Conservation (phyloP, 495 filamentous ascomycete genomes). For the Talaromyces ruber region DNA sequence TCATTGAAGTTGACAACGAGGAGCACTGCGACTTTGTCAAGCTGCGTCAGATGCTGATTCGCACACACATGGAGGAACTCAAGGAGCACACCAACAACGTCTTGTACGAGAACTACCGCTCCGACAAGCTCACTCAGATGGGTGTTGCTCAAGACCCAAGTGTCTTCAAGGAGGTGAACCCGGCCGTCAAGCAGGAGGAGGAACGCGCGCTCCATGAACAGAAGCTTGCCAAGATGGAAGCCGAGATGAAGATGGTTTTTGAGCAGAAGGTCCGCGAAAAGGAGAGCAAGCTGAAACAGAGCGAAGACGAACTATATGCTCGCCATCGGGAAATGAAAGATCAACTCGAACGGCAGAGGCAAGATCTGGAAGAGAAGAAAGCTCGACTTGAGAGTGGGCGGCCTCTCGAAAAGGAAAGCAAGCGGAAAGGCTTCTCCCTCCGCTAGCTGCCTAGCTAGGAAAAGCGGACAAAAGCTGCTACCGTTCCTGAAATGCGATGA, state of each 20-base stretch:
- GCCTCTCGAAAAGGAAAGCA: conserved; percentile 88
- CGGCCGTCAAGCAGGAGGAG: conserved; percentile 99
- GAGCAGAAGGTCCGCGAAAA: conserved; percentile 99
- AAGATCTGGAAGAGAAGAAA: conserved; percentile 98
- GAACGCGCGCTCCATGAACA: conserved; percentile 96
- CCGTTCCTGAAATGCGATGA: conserved; percentile 3
- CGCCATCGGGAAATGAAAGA: conserved; percentile 99
- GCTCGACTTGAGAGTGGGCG: conserved; percentile 81
- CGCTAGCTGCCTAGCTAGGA: conserved; percentile 47
- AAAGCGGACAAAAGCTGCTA: conserved; percentile 10
- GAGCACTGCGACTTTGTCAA: conserved; percentile 99
- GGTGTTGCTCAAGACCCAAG: conserved; percentile 96
- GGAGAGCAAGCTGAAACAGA: conserved; percentile 98
- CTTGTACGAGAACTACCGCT: conserved; percentile 98
- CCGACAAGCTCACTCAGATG: conserved; percentile 96
- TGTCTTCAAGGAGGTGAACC: conserved; percentile 99
- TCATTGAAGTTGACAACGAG: conserved; percentile 99
- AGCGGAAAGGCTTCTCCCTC: conserved; percentile 96
- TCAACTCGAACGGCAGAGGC: conserved; percentile 86
- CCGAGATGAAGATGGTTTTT: conserved; percentile 99
- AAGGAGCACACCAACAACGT: conserved; percentile 99
- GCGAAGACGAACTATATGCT: conserved; percentile 96
- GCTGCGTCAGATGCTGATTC: conserved; percentile 98
- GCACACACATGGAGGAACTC: conserved; percentile 99
- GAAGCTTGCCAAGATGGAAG: conserved; percentile 99